Conservation (phyloP, 192 early-diverging fungal species). For the Umbelopsis isabellina region DNA sequence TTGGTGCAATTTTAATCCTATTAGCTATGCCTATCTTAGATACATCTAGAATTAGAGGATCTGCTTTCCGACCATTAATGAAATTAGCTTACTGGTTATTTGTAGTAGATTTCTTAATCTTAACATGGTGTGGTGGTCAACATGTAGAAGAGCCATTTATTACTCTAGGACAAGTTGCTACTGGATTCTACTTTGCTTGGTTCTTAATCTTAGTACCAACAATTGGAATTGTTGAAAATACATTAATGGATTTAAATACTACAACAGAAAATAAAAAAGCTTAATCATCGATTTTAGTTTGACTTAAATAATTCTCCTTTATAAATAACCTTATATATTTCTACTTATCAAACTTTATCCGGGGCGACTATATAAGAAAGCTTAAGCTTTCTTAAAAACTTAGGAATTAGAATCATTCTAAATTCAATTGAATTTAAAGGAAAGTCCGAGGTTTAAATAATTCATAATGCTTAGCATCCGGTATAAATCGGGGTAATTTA, state of each 20-base stretch:
- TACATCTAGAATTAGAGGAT: too few relatives aligned
- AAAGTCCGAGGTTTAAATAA: conserved; percentile 6
- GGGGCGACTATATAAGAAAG: too few relatives aligned
- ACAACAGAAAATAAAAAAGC: too few relatives aligned
- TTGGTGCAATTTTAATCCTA: too few relatives aligned
- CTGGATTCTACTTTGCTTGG: conserved; percentile 65
- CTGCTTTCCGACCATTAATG: too few relatives aligned
- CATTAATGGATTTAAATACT: conserved; percentile 50
- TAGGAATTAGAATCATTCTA: neutral
- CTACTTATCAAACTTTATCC: too few relatives aligned
- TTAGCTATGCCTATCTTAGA: too few relatives aligned
- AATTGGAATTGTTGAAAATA: conserved; percentile 57
- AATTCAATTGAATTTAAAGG: conserved; percentile 15
- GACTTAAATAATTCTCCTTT: too few relatives aligned
- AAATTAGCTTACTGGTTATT: conserved; percentile 43
- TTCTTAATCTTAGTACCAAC: conserved; percentile 59
- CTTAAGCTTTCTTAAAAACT: too few relatives aligned
- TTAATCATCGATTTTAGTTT: too few relatives aligned
- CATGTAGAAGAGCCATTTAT: conserved; percentile 66
- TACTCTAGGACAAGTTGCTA: conserved; percentile 56
- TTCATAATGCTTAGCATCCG: neutral
- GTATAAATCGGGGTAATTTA: neutral
- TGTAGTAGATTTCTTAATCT: conserved; percentile 68
- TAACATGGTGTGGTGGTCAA: conserved; percentile 68
- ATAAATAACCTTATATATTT: too few relatives aligned